Base-by-base conservation (phyloP, 2,329 filamentous ascomycete genomes). In the Orbilia javanica region DNA sequence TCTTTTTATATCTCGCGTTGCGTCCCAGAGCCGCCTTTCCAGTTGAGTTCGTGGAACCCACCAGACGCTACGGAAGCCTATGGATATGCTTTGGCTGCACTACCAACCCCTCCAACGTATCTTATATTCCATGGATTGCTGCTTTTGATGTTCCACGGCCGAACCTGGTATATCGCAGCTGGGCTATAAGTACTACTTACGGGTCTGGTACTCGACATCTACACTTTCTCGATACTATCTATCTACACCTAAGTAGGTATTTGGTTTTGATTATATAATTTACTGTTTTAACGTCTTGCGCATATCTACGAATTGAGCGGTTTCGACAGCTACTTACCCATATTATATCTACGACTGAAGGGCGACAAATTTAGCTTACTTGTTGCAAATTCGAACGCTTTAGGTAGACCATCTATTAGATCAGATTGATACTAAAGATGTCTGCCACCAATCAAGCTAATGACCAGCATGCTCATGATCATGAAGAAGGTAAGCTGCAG, bases 401-500 rank as follows among this genome's bases (percentile, higher is more conserved):
- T 36, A 36, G 36, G 36, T 36, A 39, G 8, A 15, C n/a, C 36
- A 39, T 39, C 36, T 39, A 15, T 39, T 2, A 39, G n/a, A 39
- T 39, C n/a, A 39, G n/a, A 39, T n/a, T n/a, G n/a, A n/a, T 5
- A 15, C 11, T 13, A 39, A 39, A 39, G 36, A 39, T 68, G 64
- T 52, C 52, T 57, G n/a, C 29, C n/a, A 22, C 52, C 10, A 13
- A 72, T 29, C 36, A 25, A 20, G 27, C 60, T 25, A 53, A 34
- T 13, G 25, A 48, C 7, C 65, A 66, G 8, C n/a, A n/a, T n/a
- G 44, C 18, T 4, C 62, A 78, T 31, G 36, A 46, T 7, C 67
- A 72, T 71, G 74, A 53, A 10, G 48, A 53, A 72, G 74, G 74
- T 78, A 57, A 29, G 52, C n/a, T 13, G 5, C 20, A 18, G 15